These are phyloP conservation scores for Lipomyces spencermartinsiae DNA, from an alignment of 805 yeast genomes.

Conservation along the genomic window DNA sequence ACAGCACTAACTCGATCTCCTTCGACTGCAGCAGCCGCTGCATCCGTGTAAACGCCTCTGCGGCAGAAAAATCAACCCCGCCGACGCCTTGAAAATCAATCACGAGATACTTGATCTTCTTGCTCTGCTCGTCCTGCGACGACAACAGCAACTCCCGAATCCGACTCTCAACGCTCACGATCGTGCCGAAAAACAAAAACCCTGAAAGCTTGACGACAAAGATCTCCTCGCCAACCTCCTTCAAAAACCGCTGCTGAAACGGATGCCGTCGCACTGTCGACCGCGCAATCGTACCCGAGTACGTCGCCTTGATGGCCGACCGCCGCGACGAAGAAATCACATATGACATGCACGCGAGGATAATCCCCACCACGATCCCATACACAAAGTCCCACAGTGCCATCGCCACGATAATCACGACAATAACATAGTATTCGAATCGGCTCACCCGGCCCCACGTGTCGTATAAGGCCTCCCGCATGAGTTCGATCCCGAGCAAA, in stretches of 20 bases:
- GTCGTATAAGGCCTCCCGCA: conserved; percentile 85
- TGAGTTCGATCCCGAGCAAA: conserved; percentile 85
- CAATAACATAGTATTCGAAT: conserved; percentile 84
- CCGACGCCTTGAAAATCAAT: conserved; percentile 82
- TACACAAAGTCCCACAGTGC: conserved; percentile 94
- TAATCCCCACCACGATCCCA: conserved; percentile 88
- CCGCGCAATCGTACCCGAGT: conserved; percentile 85
- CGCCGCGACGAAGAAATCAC: conserved; percentile 88
- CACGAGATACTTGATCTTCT: conserved; percentile 70
- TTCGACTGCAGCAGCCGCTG: conserved; percentile 75
- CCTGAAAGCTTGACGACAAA: conserved; percentile 88
- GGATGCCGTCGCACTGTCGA: conserved; percentile 93
- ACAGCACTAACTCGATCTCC: conserved; percentile 72
- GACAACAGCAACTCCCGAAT: conserved; percentile 70
- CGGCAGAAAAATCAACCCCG: conserved; percentile 89
- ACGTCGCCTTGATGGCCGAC: conserved; percentile 80
- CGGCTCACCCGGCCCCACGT: conserved; percentile 75
- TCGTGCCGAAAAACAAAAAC: conserved; percentile 91
- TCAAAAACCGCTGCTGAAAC: conserved; percentile 81
- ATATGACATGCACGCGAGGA: conserved; percentile 92
- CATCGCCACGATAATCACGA: conserved; percentile 90
- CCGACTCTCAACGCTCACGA: conserved; percentile 84
- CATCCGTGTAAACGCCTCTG: conserved; percentile 91
- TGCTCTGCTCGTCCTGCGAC: conserved; percentile 55
- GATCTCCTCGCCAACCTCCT: conserved; percentile 87